Percentiles rank a stretch among this genome's conserved stretches.
Conservation (phyloP, 805 yeast species). For the Candida succiphila region DNA sequence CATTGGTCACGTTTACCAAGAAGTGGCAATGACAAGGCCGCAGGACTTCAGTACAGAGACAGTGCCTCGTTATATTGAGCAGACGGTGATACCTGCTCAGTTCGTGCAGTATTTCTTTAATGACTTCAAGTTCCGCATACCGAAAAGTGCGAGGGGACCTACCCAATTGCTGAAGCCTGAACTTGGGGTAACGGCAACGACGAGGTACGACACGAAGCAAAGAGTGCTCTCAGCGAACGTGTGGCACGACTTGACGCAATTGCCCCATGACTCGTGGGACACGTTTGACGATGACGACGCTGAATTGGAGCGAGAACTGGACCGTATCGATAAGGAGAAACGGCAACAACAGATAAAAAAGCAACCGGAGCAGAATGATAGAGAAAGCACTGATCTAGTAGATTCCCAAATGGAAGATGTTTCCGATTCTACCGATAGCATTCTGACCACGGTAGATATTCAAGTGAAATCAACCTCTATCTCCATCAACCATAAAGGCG, state of each 20-base stretch:
- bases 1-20: too few species aligned
- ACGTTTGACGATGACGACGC: constrained; percentile 3
- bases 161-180: too few species aligned
- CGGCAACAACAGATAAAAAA: too few species aligned
- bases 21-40: neutral
- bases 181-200: too few species aligned
- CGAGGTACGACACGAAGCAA: too few species aligned
- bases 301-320: constrained; percentile 5
- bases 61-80: constrained; percentile 8
- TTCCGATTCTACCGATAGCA: constrained; percentile 1
- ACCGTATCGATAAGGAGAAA: neutral
- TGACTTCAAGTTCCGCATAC: too few species aligned
- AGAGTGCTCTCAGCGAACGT: too few species aligned
- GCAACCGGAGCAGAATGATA: too few species aligned
- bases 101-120: too few species aligned
- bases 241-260: too few species aligned
- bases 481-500: constrained; percentile 10
- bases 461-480: constrained; percentile 14
- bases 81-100: constrained; percentile 15
- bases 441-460: constrained; percentile 9
- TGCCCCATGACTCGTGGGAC: constrained; percentile 2
- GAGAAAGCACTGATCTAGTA: too few species aligned
- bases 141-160: too few species aligned
- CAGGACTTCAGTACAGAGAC: neutral
- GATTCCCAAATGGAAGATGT: neutral